A percentile compares a stretch with the other conserved stretches of the same genome.
phyloP scores from a whole-genome alignment of 1,284 basidiomycete genomes.

The Apiotrichum akiyoshidainum region DNA sequence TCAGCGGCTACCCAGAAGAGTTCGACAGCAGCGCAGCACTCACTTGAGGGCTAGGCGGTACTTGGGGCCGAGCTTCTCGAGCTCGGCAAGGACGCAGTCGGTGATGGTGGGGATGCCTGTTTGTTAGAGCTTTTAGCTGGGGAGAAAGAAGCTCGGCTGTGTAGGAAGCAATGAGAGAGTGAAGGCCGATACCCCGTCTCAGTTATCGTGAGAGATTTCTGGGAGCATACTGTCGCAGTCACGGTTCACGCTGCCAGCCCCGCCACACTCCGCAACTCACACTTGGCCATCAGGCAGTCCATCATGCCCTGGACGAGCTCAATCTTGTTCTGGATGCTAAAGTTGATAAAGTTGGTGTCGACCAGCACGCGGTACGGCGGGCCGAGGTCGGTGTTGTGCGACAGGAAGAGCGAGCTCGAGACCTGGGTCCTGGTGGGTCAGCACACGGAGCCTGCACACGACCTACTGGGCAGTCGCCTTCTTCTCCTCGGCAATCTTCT shows the following conservation, averaged over 20 bases:
- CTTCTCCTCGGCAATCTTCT: conserved; percentile 50
- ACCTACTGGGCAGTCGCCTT: conserved; percentile 33
- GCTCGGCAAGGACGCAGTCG: conserved; percentile 95
- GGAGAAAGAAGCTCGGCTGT: no score
- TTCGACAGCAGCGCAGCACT: conserved; percentile 18
- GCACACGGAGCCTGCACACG: conserved; percentile 2
- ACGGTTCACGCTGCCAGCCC: no score
- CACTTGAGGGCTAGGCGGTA: conserved; percentile 91
- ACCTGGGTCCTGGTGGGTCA: conserved; percentile 28
- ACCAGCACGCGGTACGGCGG: conserved; percentile 97
- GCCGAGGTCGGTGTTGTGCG: conserved; percentile 92
- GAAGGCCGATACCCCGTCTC: no score
- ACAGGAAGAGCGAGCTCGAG: conserved; percentile 67
- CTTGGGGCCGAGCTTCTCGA: conserved; percentile 94
- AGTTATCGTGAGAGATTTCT: not conserved
- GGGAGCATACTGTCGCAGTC: not conserved
- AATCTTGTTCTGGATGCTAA: conserved; percentile 95
- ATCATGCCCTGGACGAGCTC: conserved; percentile 98
- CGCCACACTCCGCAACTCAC: conserved; percentile 55
- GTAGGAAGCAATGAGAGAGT: no score
- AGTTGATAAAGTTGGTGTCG: conserved; percentile 99
- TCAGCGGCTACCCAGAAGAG: not conserved
- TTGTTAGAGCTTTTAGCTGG: no score
- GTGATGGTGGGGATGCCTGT: conserved; percentile 96
- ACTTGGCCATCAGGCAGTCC: conserved; percentile 99